Evolutionary conservation across 371 early-diverging fungal species (phyloP).

Genomic region (Circinella minor): DNA sequence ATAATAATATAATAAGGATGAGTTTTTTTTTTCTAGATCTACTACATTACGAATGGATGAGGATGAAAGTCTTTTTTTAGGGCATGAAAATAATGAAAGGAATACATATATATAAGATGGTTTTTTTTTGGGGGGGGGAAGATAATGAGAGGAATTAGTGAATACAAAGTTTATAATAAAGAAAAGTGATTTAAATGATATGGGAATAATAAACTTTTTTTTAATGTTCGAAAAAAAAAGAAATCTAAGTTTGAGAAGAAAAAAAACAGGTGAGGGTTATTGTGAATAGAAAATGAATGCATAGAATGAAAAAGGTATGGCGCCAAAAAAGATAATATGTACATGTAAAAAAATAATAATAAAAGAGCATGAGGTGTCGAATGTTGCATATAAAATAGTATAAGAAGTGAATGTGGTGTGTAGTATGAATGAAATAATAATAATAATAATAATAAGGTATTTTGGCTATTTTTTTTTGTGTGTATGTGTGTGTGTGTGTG

Average conservation of each 20-base stretch:
- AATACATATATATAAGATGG: background rate
- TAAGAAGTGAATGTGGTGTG: background rate
- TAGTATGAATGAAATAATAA: too few species aligned
- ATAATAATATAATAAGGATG: background rate
- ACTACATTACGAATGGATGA: background rate
- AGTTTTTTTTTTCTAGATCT: background rate
- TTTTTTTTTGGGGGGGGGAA: too few species aligned
- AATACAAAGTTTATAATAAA: too few species aligned
- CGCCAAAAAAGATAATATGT: background rate
- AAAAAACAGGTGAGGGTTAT: too few species aligned
- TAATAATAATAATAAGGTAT: too few species aligned
- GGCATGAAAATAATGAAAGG: constrained; percentile 9
- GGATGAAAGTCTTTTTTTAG: background rate
- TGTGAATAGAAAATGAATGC: background rate
- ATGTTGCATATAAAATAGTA: too few species aligned
- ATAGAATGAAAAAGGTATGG: background rate
- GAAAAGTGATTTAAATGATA: too few species aligned
- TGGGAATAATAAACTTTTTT: background rate
- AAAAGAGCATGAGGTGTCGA: background rate
- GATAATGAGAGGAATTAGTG: too few species aligned
- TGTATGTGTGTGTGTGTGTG: too few species aligned
- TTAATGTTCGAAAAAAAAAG: background rate
- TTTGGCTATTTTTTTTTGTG: too few species aligned
- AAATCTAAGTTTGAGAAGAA: constrained; percentile 1
- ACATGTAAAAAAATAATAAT: background rate